Base-by-base conservation (phyloP, 306 rosid species). In the Astragalus membranaceus region DNA sequence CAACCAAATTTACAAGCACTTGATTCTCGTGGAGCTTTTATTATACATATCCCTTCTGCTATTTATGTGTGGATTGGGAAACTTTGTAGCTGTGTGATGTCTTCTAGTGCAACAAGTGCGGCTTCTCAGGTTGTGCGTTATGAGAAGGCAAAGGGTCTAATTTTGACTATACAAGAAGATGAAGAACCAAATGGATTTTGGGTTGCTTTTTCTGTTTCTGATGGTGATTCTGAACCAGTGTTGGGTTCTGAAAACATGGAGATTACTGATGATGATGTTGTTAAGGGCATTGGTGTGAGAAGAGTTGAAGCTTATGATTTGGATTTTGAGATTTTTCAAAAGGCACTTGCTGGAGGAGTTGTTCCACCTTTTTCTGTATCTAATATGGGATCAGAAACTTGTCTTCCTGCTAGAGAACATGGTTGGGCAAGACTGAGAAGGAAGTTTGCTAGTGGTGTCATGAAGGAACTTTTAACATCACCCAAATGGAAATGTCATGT, bases 21-120 rank as follows among this genome's bases (percentile, higher is more conserved):
- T 39, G 98, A 94, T 78, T 94, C 98, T 46, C 97, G 98, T 3
- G 98, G 98, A 30, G 96, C 98, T 0, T 94, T 94, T 10, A 54
- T 94, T 74, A 82, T 94, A 26, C 98, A 90, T 44, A 78, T 94
- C 64, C 95, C 98, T 70, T 81, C 87, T 32, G 90, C 92, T 80
- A 82, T 94, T 3, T 94, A 87, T 58, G 90, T 94, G 0, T 94
- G 98, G 98, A 78, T 30, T 62, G 98, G 98, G 33, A 89, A 69
- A 73, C 26, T 49, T 14, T 87, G 96, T 62, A 51, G 64, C 56
- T 33, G 75, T 0, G 73, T 70, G 51, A 87, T 94, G 97, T 79
- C 74, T 0, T 84, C 80, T 51, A 87, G 69, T 72, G 97, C 97
- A 0, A 50, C 54, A 44, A 74, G 71, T 5, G 96, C 97, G 2